Evolutionary conservation across 2,329 filamentous ascomycete species (phyloP).

Genomic region (Penicillium sp.): DNA sequence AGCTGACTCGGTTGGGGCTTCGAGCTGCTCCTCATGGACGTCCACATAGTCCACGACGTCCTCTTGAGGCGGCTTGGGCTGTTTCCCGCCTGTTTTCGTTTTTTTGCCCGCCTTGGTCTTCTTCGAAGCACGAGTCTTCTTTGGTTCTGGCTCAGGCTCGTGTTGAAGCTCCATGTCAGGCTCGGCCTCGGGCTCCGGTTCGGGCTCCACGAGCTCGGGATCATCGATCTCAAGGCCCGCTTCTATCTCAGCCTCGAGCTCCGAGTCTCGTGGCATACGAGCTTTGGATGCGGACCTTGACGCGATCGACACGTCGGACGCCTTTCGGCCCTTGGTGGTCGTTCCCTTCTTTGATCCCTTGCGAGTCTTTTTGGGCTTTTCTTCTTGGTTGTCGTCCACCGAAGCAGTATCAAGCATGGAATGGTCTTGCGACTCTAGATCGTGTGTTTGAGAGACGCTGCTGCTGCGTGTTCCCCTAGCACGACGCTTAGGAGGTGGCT

Average conservation of each 20-base stretch:
- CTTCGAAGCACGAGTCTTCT: conserved; percentile 29
- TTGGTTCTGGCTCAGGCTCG: conserved; percentile 22
- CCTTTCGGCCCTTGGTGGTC: conserved; percentile 55
- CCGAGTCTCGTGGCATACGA: conserved; percentile 61
- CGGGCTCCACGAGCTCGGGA: conserved; percentile 49
- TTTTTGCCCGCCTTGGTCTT: conserved; percentile 39
- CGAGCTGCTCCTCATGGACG: conserved; percentile 15
- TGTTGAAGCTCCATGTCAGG: not conserved
- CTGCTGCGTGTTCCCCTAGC: conserved; percentile 58
- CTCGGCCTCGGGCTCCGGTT: conserved; percentile 18
- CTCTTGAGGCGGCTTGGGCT: conserved; percentile 13
- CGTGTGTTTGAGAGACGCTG: conserved; percentile 44
- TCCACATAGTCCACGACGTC: conserved; percentile 16
- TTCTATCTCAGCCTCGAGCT: conserved; percentile 68
- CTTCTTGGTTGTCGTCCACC: conserved; percentile 29
- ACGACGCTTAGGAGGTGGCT: conserved; percentile 62
- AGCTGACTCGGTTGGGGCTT: conserved; percentile 9
- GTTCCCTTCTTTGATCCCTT: conserved; percentile 44
- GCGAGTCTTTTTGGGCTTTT: conserved; percentile 51
- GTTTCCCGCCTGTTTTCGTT: conserved; percentile 26
- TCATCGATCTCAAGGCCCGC: conserved; percentile 64
- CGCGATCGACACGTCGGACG: conserved; percentile 52
- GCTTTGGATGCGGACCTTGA: conserved; percentile 54
- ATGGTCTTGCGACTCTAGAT: conserved; percentile 41
- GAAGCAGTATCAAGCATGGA: conserved; percentile 37